Conservation (phyloP, 1,284 basidiomycete genomes). For the Phaffia rhodozyma region DNA sequence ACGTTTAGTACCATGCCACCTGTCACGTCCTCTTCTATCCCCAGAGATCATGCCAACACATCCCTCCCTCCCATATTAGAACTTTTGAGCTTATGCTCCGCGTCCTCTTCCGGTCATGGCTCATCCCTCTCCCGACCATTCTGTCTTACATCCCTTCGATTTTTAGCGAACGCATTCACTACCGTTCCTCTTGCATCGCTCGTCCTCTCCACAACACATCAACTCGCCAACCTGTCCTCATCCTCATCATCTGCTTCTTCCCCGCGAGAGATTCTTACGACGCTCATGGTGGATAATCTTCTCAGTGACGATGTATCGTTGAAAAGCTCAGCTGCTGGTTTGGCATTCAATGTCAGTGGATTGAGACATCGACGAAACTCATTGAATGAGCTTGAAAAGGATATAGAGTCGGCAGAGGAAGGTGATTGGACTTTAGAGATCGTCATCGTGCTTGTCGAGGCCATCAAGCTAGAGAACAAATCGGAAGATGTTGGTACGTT, state of each 20-base stretch:
- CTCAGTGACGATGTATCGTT: conserved; percentile 56
- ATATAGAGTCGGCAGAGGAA: conserved; percentile 35
- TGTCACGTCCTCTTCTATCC: conserved; percentile 33
- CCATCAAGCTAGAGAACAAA: conserved; percentile 52
- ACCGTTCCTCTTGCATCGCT: conserved; percentile 44
- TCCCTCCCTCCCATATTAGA: conserved; percentile 41
- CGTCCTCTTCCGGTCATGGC: conserved; percentile 20
- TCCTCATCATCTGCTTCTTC: conserved; percentile 25
- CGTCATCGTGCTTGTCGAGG: conserved; percentile 62
- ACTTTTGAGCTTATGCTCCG: conserved; percentile 23
- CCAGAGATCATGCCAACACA: conserved; percentile 49
- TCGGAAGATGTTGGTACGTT: conserved; percentile 67
- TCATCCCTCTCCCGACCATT: conserved; percentile 36
- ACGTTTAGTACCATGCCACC: conserved; percentile 38
- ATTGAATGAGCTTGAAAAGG: conserved; percentile 36
- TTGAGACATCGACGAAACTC: conserved; percentile 45
- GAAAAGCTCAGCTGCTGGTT: conserved; percentile 63
- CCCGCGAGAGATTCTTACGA: conserved; percentile 30
- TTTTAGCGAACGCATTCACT: conserved; percentile 62
- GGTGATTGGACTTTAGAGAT: conserved; percentile 77
- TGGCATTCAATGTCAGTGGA: conserved; percentile 62
- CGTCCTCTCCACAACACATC: conserved; percentile 38
- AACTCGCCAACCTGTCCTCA: conserved; percentile 24
- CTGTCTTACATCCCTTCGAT: conserved; percentile 55
- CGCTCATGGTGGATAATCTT: conserved; percentile 52